phyloP scores from a whole-genome alignment of 2,329 filamentous ascomycete genomes.

The Geosmithia morbida region DNA sequence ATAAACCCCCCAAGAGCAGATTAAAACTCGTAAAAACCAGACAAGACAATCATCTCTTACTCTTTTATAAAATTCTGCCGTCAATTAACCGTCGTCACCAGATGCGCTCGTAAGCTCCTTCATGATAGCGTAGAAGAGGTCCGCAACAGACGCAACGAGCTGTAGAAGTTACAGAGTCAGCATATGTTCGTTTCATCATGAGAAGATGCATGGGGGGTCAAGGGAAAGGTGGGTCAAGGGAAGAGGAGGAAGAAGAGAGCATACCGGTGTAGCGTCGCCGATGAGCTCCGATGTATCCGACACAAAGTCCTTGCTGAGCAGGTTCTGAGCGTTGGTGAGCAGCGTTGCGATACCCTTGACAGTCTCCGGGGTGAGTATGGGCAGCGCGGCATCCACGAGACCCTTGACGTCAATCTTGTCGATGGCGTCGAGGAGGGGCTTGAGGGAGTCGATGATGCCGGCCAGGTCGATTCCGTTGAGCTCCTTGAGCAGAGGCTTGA shows the following conservation, averaged over 20 bases:
- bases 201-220: no score
- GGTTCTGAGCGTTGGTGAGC: conserved; percentile 20
- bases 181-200: not conserved
- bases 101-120: conserved; percentile 8
- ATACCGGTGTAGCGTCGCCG: conserved; percentile 25
- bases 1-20: not conserved
- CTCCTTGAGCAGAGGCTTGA: conserved; percentile 11
- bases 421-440: conserved; percentile 16
- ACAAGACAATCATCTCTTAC: not conserved
- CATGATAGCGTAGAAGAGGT: conserved; percentile 16
- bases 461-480: conserved; percentile 17
- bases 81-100: not conserved
- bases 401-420: conserved; percentile 21
- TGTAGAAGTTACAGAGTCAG: conserved; percentile 4
- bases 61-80: conserved; percentile 5
- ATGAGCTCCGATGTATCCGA: conserved; percentile 26
- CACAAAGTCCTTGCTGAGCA: conserved; percentile 23
- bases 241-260: conserved; percentile 3
- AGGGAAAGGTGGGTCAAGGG: no score
- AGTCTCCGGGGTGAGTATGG: conserved; percentile 22
- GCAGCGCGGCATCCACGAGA: conserved; percentile 19
- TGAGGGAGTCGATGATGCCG: conserved; percentile 9
- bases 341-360: conserved; percentile 20
- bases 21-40: not conserved
- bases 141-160: conserved; percentile 17